These are phyloP conservation scores for Aspergillus pseudotamarii DNA, from an alignment of 2,329 filamentous ascomycete species.

Conservation along the genomic window DNA sequence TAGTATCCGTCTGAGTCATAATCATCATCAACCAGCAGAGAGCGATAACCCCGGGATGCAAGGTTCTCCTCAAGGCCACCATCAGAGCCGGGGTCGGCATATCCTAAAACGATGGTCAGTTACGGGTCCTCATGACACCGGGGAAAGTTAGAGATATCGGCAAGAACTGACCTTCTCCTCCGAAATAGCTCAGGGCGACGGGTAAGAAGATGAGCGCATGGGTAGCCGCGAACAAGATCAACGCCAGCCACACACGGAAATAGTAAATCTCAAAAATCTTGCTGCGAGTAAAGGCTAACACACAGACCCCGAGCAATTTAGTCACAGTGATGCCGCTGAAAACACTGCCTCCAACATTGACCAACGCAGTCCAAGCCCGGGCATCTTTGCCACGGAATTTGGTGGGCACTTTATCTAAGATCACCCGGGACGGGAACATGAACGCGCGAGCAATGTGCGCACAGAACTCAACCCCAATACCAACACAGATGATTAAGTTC, in stretches of 20 bases:
- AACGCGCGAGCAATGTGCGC: conserved; percentile 95
- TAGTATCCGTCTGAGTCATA: conserved; percentile 70
- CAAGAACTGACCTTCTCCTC: conserved; percentile 67
- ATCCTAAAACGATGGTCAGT: conserved; percentile 55
- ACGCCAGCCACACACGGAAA: conserved; percentile 91
- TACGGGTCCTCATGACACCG: neutral
- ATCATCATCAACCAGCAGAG: conserved; percentile 75
- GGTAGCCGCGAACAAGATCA: conserved; percentile 84
- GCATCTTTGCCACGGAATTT: conserved; percentile 81
- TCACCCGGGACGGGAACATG: conserved; percentile 82
- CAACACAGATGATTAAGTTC: conserved; percentile 95
- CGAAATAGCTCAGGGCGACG: conserved; percentile 81
- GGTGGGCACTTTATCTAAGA: conserved; percentile 78
- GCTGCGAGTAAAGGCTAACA: conserved; percentile 89
- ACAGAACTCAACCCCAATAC: conserved; percentile 96
- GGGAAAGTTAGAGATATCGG: neutral
- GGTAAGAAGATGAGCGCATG: conserved; percentile 92
- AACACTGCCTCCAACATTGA: conserved; percentile 92
- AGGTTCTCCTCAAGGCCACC: conserved; percentile 90
- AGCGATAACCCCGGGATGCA: conserved; percentile 74
- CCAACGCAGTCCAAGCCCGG: conserved; percentile 86
- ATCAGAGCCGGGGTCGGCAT: conserved; percentile 82
- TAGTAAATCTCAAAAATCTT: conserved; percentile 99
- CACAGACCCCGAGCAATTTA: conserved; percentile 87
- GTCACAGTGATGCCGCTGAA: conserved; percentile 96